Base-by-base conservation (phyloP, 805 yeast genomes). In the Brettanomyces nanus region DNA sequence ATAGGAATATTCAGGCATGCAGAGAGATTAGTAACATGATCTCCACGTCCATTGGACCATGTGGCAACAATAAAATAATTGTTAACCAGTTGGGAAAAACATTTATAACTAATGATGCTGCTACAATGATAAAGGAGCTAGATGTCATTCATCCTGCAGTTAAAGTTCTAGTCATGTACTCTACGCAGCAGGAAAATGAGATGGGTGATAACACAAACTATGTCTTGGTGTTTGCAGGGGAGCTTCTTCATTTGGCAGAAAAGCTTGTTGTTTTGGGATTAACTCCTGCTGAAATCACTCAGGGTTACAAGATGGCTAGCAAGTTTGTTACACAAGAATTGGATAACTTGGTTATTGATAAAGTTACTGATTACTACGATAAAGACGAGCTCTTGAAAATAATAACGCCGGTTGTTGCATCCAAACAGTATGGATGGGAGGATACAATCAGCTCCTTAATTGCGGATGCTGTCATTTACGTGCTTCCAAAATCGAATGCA, bases 101-200 rank as follows among this genome's bases (percentile, higher is more conserved):
- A 19, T 85, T 87, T 58, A 76, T 92, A 45, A 92, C 97, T 31
- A 85, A 85, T 50, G 98, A 92, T 59, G 97, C 97, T n/a, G 96
- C 97, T 28, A 92, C 98, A 6, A 92, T 92, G 80, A 69, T 92
- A 43, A 76, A 82, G 47, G 97, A 92, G 61, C 68, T 90, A 39
- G 97, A 90, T 45, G 86, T 90, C 47, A 87, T 92, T 33, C 97
- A 90, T 59, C 98, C 98, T 5, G 97, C 96, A 3, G 98, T 92
- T 9, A 92, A 90, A 62, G 77, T 92, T 33, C 73, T 92, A 45
- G 92, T 90, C 39, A 87, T 87, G 97, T 95, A 97, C 17, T 78
- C 95, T 11, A 85, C 90, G 58, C 98, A 92, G 66, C 98, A 92
- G 65, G 95, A 92, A 59, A 74, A 77, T 50, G 98, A 90, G 68